A percentile compares a stretch with the other conserved stretches of the same genome.
Conservation (phyloP, 2,329 filamentous ascomycete genomes). For the Microdochium bolleyi region DNA sequence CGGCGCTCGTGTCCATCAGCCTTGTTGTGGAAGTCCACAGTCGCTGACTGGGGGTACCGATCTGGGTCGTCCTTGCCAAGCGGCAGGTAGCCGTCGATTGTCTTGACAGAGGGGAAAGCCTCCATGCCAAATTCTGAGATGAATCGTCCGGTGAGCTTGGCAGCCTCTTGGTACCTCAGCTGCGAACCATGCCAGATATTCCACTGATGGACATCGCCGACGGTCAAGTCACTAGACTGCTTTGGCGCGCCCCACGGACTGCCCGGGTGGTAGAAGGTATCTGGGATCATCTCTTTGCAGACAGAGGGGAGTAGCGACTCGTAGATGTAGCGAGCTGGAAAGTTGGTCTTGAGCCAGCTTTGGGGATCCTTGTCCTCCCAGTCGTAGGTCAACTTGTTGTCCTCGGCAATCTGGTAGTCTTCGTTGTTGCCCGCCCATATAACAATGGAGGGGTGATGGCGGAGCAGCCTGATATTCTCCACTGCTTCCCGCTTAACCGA, state of each 20-base stretch:
- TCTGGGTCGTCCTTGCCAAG: conserved; percentile 59
- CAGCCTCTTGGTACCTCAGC: conserved; percentile 86
- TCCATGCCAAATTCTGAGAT: conserved; percentile 96
- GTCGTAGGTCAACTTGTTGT: conserved; percentile 65
- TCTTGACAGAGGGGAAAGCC: conserved; percentile 77
- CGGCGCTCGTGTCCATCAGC: conserved; percentile 81
- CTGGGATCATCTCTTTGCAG: conserved; percentile 59
- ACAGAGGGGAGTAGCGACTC: conserved; percentile 78
- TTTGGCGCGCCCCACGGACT: conserved; percentile 73
- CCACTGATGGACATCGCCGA: conserved; percentile 93
- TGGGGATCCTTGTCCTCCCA: conserved; percentile 70
- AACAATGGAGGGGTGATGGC: conserved; percentile 81
- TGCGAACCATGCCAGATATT: conserved; percentile 94
- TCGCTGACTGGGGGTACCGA: conserved; percentile 75
- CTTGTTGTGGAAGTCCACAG: conserved; percentile 94
- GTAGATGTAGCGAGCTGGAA: conserved; percentile 89
- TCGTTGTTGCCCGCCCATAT: conserved; percentile 94
- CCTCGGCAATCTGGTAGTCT: conserved; percentile 82
- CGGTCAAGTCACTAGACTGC: conserved; percentile 62
- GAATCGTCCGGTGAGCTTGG: conserved; percentile 80
- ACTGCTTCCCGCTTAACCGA: conserved; percentile 56
- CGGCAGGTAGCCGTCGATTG: conserved; percentile 72
- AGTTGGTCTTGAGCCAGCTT: conserved; percentile 80
- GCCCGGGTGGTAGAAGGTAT: conserved; percentile 73
- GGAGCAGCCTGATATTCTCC: conserved; percentile 63